Conservation (phyloP, 1,284 basidiomycete genomes). For the Cryptococcus jaspeensis region DNA sequence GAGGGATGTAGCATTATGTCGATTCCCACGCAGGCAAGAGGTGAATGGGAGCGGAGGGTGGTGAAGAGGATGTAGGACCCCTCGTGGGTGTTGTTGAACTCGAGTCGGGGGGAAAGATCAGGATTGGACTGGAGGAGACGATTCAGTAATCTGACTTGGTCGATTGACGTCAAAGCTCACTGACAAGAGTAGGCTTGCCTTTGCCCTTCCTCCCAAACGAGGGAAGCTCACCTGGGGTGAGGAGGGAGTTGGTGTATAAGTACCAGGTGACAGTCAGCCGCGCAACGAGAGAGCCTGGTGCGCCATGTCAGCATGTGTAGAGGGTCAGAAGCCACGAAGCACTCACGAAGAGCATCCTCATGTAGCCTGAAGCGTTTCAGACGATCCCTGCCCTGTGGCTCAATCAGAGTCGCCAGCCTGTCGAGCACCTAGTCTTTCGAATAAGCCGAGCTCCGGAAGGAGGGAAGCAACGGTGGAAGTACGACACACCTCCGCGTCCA, state of each 20-base stretch:
- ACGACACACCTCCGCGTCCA: conserved; percentile 11
- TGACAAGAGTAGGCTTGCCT: conserved; percentile 42
- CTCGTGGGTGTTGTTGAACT: conserved; percentile 47
- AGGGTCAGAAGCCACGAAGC: not conserved
- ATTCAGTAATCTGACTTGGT: too few relatives aligned
- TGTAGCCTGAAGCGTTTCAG: conserved; percentile 34
- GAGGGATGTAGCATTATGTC: conserved; percentile 40
- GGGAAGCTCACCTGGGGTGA: conserved; percentile 11
- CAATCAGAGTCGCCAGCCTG: conserved; percentile 22
- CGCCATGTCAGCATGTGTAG: not conserved
- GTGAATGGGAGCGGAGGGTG: conserved; percentile 5
- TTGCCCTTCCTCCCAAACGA: conserved; percentile 23
- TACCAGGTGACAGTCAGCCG: conserved; percentile 41
- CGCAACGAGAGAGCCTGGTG: conserved; percentile 34
- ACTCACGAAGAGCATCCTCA: conserved; percentile 29
- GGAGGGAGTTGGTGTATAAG: conserved; percentile 18
- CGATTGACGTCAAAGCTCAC: not conserved
- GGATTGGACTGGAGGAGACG: conserved; percentile 16
- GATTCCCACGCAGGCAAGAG: conserved; percentile 29
- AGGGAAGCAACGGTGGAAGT: not conserved
- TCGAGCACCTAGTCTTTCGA: conserved; percentile 22
- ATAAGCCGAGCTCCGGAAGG: not conserved
- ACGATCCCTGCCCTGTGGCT: conserved; percentile 21
- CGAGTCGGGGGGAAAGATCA: conserved; percentile 21
- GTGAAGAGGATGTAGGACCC: conserved; percentile 30